phyloP scores from a whole-genome alignment of 208 protist genomes.

The Trypanosoma theileri region DNA sequence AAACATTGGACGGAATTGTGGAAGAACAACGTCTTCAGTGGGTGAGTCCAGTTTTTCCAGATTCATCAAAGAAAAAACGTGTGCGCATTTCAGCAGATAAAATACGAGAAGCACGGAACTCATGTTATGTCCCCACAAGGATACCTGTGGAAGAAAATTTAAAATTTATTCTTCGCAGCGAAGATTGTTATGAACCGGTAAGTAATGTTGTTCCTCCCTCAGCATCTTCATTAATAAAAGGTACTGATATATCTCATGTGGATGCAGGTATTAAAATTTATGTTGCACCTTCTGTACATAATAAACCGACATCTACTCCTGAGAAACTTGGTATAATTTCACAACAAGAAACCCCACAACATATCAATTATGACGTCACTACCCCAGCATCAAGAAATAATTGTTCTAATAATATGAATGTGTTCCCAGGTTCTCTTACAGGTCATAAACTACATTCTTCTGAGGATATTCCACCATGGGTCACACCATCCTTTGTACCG shows the following conservation, averaged over 20 bases:
- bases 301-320: conserved; percentile 10
- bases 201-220: conserved; percentile 69
- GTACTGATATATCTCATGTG: conserved; percentile 71
- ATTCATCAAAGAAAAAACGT: conserved; percentile 38
- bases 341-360: conserved; percentile 7
- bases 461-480: neutral
- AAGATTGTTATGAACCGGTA: conserved; percentile 71
- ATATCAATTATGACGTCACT: conserved; percentile 3
- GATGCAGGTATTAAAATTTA: conserved; percentile 88
- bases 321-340: conserved; percentile 7
- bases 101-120: conserved; percentile 40
- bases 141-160: conserved; percentile 75
- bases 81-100: conserved; percentile 40
- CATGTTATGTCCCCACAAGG: conserved; percentile 46
- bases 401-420: conserved; percentile 2
- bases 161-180: conserved; percentile 56
- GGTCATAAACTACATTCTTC: neutral
- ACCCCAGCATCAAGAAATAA: conserved; percentile 9
- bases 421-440: neutral
- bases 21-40: conserved; percentile 79
- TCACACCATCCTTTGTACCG: neutral
- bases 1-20: conserved; percentile 43
- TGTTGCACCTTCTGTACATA: conserved; percentile 65
- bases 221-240: conserved; percentile 80
- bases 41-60: conserved; percentile 55